Conservation (phyloP, 2,329 filamentous ascomycete species). For the Corniculantispora saksenae region DNA sequence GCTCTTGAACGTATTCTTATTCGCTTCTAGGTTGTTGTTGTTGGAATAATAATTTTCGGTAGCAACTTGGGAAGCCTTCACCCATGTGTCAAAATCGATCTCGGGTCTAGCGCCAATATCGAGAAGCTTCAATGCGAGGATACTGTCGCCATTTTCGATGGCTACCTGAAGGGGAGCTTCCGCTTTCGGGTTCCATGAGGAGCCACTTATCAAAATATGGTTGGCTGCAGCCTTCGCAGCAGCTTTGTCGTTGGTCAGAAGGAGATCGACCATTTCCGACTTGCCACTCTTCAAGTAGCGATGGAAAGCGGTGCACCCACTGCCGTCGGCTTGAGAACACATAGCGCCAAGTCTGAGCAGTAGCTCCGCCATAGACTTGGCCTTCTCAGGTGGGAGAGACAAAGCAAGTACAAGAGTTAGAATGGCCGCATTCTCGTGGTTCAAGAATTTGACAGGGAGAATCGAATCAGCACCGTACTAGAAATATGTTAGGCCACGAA, state of each 20-base stretch:
- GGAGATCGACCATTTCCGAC: conserved; percentile 46
- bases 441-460: conserved; percentile 68
- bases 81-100: conserved; percentile 65
- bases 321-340: conserved; percentile 69
- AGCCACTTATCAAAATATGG: conserved; percentile 52
- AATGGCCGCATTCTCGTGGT: conserved; percentile 59
- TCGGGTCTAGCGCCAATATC: conserved; percentile 60
- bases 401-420: conserved; percentile 70
- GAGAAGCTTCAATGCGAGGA: conserved; percentile 61
- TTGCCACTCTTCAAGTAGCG: conserved; percentile 58
- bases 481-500: conserved; percentile 25
- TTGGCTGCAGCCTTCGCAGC: conserved; percentile 66
- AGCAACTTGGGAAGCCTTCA: conserved; percentile 55
- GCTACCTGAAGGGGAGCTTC: conserved; percentile 60
- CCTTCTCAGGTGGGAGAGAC: conserved; percentile 61
- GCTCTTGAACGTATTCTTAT: conserved; percentile 49
- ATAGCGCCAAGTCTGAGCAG: conserved; percentile 73
- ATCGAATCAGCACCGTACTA: conserved; percentile 77
- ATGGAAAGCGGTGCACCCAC: conserved; percentile 66
- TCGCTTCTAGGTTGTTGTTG: conserved; percentile 45
- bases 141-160: conserved; percentile 52
- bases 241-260: conserved; percentile 59
- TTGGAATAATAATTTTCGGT: conserved; percentile 34
- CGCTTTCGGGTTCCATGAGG: conserved; percentile 35
- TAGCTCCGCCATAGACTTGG: conserved; percentile 63